phyloP scores from a whole-genome alignment of 2,329 filamentous ascomycete genomes.

The Endoconidiophora laricicola region DNA sequence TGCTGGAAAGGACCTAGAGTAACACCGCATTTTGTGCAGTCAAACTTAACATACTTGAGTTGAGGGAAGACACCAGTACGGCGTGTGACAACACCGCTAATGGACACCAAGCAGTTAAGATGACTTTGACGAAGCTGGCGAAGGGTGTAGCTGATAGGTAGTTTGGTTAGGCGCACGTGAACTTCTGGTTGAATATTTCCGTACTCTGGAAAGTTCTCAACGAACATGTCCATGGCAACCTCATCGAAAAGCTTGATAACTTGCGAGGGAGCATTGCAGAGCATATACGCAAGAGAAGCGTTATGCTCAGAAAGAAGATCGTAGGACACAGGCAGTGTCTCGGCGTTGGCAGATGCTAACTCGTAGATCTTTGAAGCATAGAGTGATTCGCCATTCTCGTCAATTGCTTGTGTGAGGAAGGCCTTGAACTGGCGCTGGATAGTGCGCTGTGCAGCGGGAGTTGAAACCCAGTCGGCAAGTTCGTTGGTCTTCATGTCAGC shows the following conservation, averaged over 20 bases:
- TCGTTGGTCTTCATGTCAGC: slow-evolving; percentile 87
- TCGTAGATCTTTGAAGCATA: slow-evolving; percentile 90
- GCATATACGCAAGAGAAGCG: slow-evolving; percentile 85
- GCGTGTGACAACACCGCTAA: slow-evolving; percentile 87
- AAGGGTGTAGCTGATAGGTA: slow-evolving; percentile 88
- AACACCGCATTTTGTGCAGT: slow-evolving; percentile 82
- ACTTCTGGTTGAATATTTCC: slow-evolving; percentile 96
- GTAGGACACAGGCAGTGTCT: slow-evolving; percentile 91
- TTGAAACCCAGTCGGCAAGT: slow-evolving; percentile 86
- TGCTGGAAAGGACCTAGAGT: slow-evolving; percentile 94
- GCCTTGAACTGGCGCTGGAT: slow-evolving; percentile 95
- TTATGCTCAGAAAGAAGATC: slow-evolving; percentile 81
- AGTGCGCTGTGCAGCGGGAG: slow-evolving; percentile 75
- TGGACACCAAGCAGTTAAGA: slow-evolving; percentile 85
- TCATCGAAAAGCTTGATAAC: slow-evolving; percentile 93
- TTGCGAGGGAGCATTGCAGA: slow-evolving; percentile 89
- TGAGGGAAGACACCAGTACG: slow-evolving; percentile 93
- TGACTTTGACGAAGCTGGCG: slow-evolving; percentile 90
- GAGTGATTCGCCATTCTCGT: slow-evolving; percentile 74
- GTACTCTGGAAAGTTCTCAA: slow-evolving; percentile 94
- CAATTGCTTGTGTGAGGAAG: slow-evolving; percentile 90
- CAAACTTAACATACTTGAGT: slow-evolving; percentile 96
- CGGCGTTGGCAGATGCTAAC: slow-evolving; percentile 92
- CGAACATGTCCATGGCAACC: slow-evolving; percentile 88
- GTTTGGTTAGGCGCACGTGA: slow-evolving; percentile 87